Conservation (phyloP, 1,139 yeast species). For the Lodderomyces margitis region DNA sequence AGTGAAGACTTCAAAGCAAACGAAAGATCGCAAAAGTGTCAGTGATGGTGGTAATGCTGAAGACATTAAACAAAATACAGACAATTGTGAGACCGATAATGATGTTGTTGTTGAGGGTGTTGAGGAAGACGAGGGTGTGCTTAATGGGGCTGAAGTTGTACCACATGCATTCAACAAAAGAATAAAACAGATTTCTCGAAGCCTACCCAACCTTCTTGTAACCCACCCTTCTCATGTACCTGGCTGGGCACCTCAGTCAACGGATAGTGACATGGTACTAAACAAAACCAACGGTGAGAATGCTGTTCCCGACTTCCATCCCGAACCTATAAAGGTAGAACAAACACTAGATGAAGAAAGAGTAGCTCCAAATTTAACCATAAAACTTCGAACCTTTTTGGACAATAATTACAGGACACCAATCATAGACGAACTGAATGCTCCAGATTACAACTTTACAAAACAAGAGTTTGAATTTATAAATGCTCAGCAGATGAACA, state of each 20-base stretch:
- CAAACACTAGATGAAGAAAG: slow-evolving; percentile 18
- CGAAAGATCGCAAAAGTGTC: background rate
- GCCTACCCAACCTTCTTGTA: slow-evolving; percentile 58
- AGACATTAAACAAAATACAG: too few species aligned
- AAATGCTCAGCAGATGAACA: slow-evolving; percentile 30
- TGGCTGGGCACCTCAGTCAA: slow-evolving; percentile 51
- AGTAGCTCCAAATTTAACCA: slow-evolving; percentile 30
- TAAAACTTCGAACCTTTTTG: slow-evolving; percentile 54
- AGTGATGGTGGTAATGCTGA: slow-evolving; percentile 16
- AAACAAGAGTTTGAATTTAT: slow-evolving; percentile 34
- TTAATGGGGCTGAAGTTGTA: slow-evolving; percentile 14
- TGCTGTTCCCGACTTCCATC: slow-evolving; percentile 32
- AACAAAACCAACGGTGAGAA: slow-evolving; percentile 42
- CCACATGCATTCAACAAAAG: slow-evolving; percentile 22
- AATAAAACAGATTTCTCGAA: slow-evolving; percentile 43
- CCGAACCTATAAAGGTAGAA: slow-evolving; percentile 29
- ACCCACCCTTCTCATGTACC: slow-evolving; percentile 78
- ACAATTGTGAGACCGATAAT: slow-evolving; percentile 12
- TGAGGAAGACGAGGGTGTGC: slow-evolving; percentile 16
- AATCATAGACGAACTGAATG: slow-evolving; percentile 39
- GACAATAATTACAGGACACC: slow-evolving; percentile 45
- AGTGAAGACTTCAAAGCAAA: slow-evolving; percentile 8
- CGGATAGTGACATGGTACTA: slow-evolving; percentile 29
- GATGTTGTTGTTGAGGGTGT: slow-evolving; percentile 18
- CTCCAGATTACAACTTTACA: slow-evolving; percentile 32